These are phyloP conservation scores for Huntiella bhutanensis DNA, from an alignment of 2,329 filamentous ascomycete genomes.

Conservation along the genomic window DNA sequence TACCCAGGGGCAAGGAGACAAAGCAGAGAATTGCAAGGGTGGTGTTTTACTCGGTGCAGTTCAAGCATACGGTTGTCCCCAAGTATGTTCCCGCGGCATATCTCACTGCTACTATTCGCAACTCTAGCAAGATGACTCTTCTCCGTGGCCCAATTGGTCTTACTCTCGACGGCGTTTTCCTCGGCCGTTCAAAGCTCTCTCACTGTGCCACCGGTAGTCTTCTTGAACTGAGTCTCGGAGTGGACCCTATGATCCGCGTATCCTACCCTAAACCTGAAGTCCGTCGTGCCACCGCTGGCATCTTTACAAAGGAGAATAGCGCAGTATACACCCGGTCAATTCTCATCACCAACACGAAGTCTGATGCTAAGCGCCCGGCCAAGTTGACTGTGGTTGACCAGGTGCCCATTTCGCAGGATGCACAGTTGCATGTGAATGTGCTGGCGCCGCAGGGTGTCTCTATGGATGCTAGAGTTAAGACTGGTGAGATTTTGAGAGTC, in stretches of 20 bases:
- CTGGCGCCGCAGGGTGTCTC: conserved; percentile 28
- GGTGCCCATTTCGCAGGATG: conserved; percentile 42
- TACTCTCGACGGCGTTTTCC: conserved; percentile 43
- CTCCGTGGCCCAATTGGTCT: conserved; percentile 35
- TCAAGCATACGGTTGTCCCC: conserved; percentile 39
- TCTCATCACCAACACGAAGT: conserved; percentile 31
- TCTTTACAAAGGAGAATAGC: conserved; percentile 35
- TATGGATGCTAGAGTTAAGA: conserved; percentile 19
- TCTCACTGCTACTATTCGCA: conserved; percentile 37
- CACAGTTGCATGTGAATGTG: conserved; percentile 33
- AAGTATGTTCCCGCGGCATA: conserved; percentile 42
- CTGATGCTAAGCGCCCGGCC: conserved; percentile 20
- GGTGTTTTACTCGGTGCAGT: conserved; percentile 28
- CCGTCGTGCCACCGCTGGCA: conserved; percentile 28
- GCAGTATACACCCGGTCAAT: conserved; percentile 30
- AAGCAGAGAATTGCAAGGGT: conserved; percentile 43
- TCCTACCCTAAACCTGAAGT: conserved; percentile 37
- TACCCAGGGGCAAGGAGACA: conserved; percentile 28
- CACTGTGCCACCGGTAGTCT: conserved; percentile 34
- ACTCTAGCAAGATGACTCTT: conserved; percentile 35
- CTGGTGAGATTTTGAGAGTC: conserved; percentile 18
- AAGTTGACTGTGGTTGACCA: conserved; percentile 38
- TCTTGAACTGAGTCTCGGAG: conserved; percentile 36
- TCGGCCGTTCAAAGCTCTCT: conserved; percentile 36
- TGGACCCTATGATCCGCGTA: conserved; percentile 38